phyloP scores from a whole-genome alignment of 2,329 filamentous ascomycete species.

The Penicillium sp. region DNA sequence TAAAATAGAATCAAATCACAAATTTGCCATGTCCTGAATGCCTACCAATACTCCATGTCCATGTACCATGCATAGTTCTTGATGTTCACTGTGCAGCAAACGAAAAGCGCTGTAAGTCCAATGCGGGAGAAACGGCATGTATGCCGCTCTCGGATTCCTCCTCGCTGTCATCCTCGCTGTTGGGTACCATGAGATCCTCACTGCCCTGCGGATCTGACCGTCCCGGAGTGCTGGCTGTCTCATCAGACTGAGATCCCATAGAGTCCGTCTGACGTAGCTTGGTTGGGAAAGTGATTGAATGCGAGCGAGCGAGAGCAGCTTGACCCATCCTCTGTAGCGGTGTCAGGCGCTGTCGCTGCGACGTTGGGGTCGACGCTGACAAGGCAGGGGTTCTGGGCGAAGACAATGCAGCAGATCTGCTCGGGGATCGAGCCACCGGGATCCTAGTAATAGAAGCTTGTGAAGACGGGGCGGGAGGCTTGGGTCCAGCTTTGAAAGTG shows the following conservation, averaged over 20 bases:
- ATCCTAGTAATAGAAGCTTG: conserved; percentile 9
- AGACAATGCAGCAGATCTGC: conserved; percentile 1
- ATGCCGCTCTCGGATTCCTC: conserved; percentile 28
- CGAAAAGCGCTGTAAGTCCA: conserved; percentile 37
- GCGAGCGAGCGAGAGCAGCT: conserved; percentile 36
- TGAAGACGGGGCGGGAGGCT: neutral
- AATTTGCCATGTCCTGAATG: conserved; percentile 8
- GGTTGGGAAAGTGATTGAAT: conserved; percentile 29
- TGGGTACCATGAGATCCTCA: conserved; percentile 49
- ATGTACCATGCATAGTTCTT: conserved; percentile 9
- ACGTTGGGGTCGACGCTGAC: conserved; percentile 8
- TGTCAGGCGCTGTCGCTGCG: conserved; percentile 28
- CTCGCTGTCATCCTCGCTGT: conserved; percentile 40
- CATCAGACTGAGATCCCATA: conserved; percentile 6
- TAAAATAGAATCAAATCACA: no score
- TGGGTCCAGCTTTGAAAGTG: conserved; percentile 25
- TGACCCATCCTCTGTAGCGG: conserved; percentile 40
- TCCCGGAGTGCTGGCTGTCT: conserved; percentile 1
- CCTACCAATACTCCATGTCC: conserved; percentile 12
- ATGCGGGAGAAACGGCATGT: conserved; percentile 12
- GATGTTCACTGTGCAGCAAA: conserved; percentile 25
- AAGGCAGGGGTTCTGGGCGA: conserved; percentile 12
- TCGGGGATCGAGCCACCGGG: conserved; percentile 9
- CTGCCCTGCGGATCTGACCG: conserved; percentile 39
- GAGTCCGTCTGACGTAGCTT: conserved; percentile 12